Conservation (phyloP, 306 rosid genomes). For the Vigna mungo region DNA sequence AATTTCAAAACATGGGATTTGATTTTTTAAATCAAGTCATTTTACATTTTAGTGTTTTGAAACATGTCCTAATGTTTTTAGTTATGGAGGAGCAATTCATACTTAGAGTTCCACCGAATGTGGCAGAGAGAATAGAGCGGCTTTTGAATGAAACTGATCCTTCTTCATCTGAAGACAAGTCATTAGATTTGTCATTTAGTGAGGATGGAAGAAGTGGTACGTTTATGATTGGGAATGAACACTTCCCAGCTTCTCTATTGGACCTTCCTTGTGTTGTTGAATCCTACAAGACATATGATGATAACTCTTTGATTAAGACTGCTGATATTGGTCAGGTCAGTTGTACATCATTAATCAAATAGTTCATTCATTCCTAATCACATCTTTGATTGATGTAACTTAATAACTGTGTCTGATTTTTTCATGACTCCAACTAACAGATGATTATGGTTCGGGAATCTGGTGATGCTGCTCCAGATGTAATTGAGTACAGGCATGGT, state of each 20-base stretch:
- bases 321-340: conserved; percentile 59
- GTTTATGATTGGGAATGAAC: conserved; percentile 57
- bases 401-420: neutral
- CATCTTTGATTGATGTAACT: neutral
- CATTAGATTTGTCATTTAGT: conserved; percentile 47
- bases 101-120: conserved; percentile 47
- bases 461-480: conserved; percentile 59
- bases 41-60: conserved; percentile 3
- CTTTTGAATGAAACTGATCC: conserved; percentile 46
- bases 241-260: conserved; percentile 80
- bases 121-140: conserved; percentile 52
- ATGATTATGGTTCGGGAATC: conserved; percentile 56
- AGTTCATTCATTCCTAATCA: conserved; percentile 18
- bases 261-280: conserved; percentile 85
- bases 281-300: conserved; percentile 87
- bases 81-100: conserved; percentile 58
- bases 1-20: conserved; percentile 1
- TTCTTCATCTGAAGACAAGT: conserved; percentile 51
- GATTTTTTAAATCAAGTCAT: conserved; percentile 3
- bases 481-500: conserved; percentile 84
- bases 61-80: neutral
- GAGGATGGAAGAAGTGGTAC: conserved; percentile 53
- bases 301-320: conserved; percentile 75
- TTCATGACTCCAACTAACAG: conserved; percentile 27
- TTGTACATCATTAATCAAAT: conserved; percentile 8